Conservation (phyloP, 2,329 filamentous ascomycete species). For the Fusarium oligoseptatum region DNA sequence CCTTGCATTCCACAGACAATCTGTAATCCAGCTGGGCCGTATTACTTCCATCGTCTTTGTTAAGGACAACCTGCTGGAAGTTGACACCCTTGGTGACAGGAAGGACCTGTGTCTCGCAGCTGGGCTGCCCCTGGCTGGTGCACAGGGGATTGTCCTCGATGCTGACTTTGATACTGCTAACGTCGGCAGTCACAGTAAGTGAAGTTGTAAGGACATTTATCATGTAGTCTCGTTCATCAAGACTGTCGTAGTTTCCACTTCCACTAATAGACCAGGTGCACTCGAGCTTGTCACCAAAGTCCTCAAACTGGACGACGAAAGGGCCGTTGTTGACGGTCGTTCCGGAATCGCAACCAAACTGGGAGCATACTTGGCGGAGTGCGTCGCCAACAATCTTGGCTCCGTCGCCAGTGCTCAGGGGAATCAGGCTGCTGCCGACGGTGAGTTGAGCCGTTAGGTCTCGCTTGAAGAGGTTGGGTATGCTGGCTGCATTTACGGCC, state of each 20-base stretch:
- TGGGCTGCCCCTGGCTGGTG: neutral
- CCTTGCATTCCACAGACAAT: neutral
- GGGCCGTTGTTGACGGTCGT: neutral
- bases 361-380: neutral
- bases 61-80: neutral
- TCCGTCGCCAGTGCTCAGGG: neutral
- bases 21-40: neutral
- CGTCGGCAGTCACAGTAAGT: neutral
- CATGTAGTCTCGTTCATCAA: slow-evolving; percentile 1
- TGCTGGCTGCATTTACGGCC: neutral
- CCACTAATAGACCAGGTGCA: neutral
- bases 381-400: neutral
- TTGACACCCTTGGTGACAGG: neutral
- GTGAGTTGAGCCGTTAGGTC: neutral
- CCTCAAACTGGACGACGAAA: neutral
- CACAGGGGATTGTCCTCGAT: neutral
- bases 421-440: neutral
- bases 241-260: neutral
- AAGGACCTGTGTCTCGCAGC: neutral
- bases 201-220: neutral
- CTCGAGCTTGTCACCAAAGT: slow-evolving; percentile 2
- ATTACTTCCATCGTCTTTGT: neutral
- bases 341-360: neutral
- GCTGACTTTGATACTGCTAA: neutral
- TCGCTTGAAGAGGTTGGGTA: neutral